Base-by-base conservation (phyloP, 2,329 filamentous ascomycete species). In the Arthrobotrys entomopaga region DNA sequence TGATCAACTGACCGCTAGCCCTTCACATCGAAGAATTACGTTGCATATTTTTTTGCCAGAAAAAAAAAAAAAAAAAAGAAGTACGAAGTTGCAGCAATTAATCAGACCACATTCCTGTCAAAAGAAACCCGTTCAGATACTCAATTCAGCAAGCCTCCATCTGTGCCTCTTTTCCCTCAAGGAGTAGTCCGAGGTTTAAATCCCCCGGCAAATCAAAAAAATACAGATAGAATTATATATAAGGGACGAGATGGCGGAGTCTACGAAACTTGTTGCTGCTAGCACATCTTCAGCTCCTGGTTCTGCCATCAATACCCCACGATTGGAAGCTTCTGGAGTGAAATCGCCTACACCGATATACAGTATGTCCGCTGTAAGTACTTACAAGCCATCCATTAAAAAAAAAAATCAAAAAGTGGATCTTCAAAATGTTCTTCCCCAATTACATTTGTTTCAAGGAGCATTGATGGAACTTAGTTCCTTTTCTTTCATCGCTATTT, bases 321-420 rank as follows among this genome's bases (percentile, higher is more conserved):
- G 56, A 52, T 65, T 73, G 50, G 69, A 73, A 59, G 69, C 69
- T 34, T 66, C 69, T 16, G 69, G 69, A 65, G 69, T 73, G 22
- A 73, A 73, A 61, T 61, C 69, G n/a, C 69, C 69, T 65, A 73
- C 61, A 29, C 61, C 54, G 26, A 61, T 73, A 59, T 73, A 73
- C 56, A 73, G 69, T 52, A 73, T 73, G 69, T 73, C 69, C 43
- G 61, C 69, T 61, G 69, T 73, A 73, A 73, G 69, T 73, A 49
- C 65, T 54, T 46, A n/a, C 34, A 29, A 19, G 22, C 29, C 29
- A 34, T 34, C 6, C 6, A 19, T n/a, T 8, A 16, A 20, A 42
- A 22, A n/a, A n/a, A n/a, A n/a, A n/a, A n/a, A n/a, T n/a, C n/a
- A 19, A 24, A 53, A 46, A 19, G 56, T 48, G 56, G 53, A 13